Percentiles rank a stretch among this genome's conserved stretches.
Evolutionary conservation across 2,329 filamentous ascomycete genomes (phyloP).

Genomic region (Xylaria sp.): DNA sequence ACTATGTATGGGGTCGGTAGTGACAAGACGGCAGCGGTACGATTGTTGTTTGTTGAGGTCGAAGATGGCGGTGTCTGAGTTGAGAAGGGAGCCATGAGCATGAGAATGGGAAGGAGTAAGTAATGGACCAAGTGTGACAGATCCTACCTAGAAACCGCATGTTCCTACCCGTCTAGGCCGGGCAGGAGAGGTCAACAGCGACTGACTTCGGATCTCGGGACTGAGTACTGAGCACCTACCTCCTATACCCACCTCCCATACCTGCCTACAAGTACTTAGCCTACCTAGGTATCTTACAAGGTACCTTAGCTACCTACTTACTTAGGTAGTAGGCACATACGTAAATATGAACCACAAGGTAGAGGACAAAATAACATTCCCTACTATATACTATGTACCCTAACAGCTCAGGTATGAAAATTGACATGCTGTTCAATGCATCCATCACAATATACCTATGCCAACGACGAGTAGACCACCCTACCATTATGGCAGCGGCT

Average conservation of each 20-base stretch:
- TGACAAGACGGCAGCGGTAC: too few relatives aligned
- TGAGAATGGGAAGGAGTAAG: too few relatives aligned
- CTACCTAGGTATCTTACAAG: too few relatives aligned
- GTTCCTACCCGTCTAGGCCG: neutral
- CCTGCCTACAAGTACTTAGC: too few relatives aligned
- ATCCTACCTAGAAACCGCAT: neutral
- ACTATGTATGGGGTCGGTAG: slow-evolving; percentile 35
- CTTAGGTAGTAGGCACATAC: too few relatives aligned
- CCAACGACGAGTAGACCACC: neutral
- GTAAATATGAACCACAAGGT: too few relatives aligned
- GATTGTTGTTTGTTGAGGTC: too few relatives aligned
- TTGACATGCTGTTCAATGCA: neutral
- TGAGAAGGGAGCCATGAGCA: neutral
- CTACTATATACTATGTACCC: too few relatives aligned
- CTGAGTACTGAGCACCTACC: neutral
- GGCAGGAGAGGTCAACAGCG: neutral
- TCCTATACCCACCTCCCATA: too few relatives aligned
- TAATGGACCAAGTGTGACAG: too few relatives aligned
- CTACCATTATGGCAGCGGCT: neutral
- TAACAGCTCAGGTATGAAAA: neutral
- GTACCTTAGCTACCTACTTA: too few relatives aligned
- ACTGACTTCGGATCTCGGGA: neutral
- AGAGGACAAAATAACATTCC: too few relatives aligned
- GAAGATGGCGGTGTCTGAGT: neutral
- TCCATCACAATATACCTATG: neutral